Percentiles rank a stretch among this genome's conserved stretches.
These are phyloP conservation scores for Ochetophila trinervis DNA, from an alignment of 306 rosid species.

Conservation along the genomic window DNA sequence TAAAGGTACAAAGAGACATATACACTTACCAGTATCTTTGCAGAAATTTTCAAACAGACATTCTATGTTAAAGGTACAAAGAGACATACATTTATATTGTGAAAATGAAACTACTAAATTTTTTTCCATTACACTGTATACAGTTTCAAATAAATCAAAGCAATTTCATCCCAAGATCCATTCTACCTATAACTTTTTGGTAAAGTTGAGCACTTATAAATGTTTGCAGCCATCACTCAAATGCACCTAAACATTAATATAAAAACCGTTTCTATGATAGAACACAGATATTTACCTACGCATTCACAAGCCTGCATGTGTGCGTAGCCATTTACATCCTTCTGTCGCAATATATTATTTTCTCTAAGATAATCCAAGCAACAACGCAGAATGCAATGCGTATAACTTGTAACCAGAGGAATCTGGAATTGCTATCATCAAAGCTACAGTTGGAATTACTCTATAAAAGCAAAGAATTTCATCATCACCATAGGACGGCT, in stretches of 20 bases:
- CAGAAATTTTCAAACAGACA: not conserved
- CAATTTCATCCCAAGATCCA: not conserved
- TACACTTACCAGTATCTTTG: not conserved
- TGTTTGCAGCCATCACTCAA: not conserved
- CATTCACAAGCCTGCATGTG: too few relatives aligned
- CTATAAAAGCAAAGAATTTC: too few relatives aligned
- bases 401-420: too few relatives aligned
- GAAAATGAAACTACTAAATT: not conserved
- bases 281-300: too few relatives aligned
- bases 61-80: not conserved
- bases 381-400: too few relatives aligned
- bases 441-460: too few relatives aligned
- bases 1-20: not conserved
- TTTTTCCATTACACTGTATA: not conserved
- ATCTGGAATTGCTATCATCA: too few relatives aligned
- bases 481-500: too few relatives aligned
- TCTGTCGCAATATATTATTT: not conserved
- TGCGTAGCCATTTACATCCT: not conserved
- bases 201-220: not conserved
- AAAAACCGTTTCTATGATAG: too few relatives aligned
- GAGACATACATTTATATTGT: not conserved
- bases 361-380: too few relatives aligned
- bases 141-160: not conserved
- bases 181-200: not conserved
- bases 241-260: not conserved